Conservation (phyloP, 176 grass and related monocot genomes). For the Zoysia japonica region DNA sequence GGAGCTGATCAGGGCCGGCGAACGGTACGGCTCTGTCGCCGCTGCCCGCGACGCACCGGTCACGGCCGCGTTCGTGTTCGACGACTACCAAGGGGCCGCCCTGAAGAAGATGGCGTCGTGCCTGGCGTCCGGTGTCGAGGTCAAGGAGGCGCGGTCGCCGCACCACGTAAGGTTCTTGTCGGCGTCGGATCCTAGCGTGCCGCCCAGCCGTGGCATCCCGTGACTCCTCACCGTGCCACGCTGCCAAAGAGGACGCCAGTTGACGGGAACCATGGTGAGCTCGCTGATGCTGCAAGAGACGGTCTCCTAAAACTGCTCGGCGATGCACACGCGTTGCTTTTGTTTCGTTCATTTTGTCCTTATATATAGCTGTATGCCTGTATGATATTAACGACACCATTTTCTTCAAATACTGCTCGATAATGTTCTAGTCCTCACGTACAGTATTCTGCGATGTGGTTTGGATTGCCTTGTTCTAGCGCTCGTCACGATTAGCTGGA, state of each 20-base stretch:
- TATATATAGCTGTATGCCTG: background rate
- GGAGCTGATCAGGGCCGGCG: constrained; percentile 39
- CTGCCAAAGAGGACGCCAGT: background rate
- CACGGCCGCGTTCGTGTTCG: constrained; percentile 41
- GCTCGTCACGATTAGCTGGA: background rate
- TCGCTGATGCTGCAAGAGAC: background rate
- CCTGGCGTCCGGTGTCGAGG: constrained; percentile 22
- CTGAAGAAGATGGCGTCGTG: constrained; percentile 49
- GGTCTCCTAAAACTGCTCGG: background rate
- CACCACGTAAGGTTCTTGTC: constrained; percentile 44
- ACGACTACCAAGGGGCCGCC: background rate
- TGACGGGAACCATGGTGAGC: background rate
- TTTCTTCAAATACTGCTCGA: background rate
- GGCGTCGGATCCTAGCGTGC: constrained; percentile 1
- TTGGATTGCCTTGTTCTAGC: background rate
- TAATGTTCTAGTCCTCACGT: background rate
- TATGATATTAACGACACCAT: background rate
- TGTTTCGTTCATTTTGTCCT: background rate
- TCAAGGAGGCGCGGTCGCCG: constrained; percentile 1
- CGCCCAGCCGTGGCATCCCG: background rate
- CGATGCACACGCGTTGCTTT: background rate
- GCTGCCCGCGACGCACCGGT: constrained; percentile 7
- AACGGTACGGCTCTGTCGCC: background rate
- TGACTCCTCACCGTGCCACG: background rate
- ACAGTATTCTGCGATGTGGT: background rate